Conservation (phyloP, 192 early-diverging fungal genomes). For the Coemansia sp. region DNA sequence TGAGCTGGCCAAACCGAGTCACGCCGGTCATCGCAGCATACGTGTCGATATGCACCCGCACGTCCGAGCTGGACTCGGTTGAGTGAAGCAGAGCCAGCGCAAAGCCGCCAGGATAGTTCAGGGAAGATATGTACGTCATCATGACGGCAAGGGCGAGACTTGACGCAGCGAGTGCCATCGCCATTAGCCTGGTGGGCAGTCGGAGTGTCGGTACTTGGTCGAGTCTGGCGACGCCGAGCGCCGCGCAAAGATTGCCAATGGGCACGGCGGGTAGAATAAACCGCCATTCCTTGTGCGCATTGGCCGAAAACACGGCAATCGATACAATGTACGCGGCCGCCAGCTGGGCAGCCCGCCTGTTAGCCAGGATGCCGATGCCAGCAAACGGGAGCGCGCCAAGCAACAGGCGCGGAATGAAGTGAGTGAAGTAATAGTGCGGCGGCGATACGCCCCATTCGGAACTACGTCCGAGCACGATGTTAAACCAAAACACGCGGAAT, state of each 20-base stretch:
- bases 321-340: slow-evolving; percentile 57
- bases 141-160: slow-evolving; percentile 6
- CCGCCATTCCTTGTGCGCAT: slow-evolving; percentile 94
- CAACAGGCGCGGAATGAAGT: slow-evolving; percentile 71
- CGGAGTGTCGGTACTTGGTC: slow-evolving; percentile 6
- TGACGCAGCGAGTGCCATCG: background rate
- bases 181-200: slow-evolving; percentile 7
- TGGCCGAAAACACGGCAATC: slow-evolving; percentile 64
- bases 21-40: slow-evolving; percentile 79
- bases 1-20: slow-evolving; percentile 67
- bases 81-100: slow-evolving; percentile 66
- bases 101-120: slow-evolving; percentile 88
- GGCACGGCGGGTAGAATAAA: slow-evolving; percentile 88
- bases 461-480: slow-evolving; percentile 52
- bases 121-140: slow-evolving; percentile 58
- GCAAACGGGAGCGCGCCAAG: slow-evolving; percentile 68
- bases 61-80: slow-evolving; percentile 28
- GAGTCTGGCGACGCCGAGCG: slow-evolving; percentile 37
- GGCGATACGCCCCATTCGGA: slow-evolving; percentile 56
- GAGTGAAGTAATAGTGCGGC: slow-evolving; percentile 65
- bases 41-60: slow-evolving; percentile 65
- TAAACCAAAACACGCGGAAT: slow-evolving; percentile 59
- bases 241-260: slow-evolving; percentile 70
- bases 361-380: slow-evolving; percentile 42
- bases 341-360: slow-evolving; percentile 52